A percentile compares a stretch with the other conserved stretches of the same genome.
These are phyloP conservation scores for Populus hybrid DNA, from an alignment of 441 rosid genomes.

Conservation along the genomic window DNA sequence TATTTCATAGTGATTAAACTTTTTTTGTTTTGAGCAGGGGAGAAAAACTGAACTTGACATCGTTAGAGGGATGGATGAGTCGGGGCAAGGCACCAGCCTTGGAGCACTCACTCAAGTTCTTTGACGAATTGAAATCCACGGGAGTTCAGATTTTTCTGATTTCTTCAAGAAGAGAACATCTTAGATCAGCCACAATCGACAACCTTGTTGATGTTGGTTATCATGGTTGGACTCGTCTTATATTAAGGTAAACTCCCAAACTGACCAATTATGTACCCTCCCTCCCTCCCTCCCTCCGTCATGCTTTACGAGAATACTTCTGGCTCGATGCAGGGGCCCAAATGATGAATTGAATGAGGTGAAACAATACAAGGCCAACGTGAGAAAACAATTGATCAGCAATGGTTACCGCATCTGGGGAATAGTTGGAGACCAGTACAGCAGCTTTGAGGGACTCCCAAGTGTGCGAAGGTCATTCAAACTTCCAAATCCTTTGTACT, in stretches of 20 bases:
- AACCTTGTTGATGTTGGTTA: constrained; percentile 12
- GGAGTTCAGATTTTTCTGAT: constrained; percentile 7
- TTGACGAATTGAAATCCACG: background rate
- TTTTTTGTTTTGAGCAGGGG: background rate
- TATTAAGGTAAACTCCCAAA: background rate
- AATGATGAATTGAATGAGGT: background rate
- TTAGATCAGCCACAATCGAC: constrained; percentile 11
- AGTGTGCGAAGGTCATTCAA: background rate
- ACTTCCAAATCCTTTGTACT: background rate
- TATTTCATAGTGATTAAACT: no score
- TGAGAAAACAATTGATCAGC: constrained; percentile 2
- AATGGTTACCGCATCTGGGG: background rate
- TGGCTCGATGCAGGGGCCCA: background rate
- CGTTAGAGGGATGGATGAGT: constrained; percentile 1
- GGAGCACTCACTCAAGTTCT: constrained; percentile 6
- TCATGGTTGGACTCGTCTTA: background rate
- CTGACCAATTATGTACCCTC: background rate
- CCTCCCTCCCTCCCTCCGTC: background rate
- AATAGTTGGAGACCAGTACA: background rate
- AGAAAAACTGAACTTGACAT: constrained; percentile 3
- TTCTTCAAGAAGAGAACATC: constrained; percentile 9
- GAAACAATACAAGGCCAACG: background rate
- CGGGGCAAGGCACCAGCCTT: constrained; percentile 1
- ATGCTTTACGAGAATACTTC: background rate
- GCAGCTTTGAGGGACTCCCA: background rate